A percentile compares a stretch with the other conserved stretches of the same genome.
Conservation (phyloP, 2,329 filamentous ascomycete species). For the Botrytis hyacinthi region DNA sequence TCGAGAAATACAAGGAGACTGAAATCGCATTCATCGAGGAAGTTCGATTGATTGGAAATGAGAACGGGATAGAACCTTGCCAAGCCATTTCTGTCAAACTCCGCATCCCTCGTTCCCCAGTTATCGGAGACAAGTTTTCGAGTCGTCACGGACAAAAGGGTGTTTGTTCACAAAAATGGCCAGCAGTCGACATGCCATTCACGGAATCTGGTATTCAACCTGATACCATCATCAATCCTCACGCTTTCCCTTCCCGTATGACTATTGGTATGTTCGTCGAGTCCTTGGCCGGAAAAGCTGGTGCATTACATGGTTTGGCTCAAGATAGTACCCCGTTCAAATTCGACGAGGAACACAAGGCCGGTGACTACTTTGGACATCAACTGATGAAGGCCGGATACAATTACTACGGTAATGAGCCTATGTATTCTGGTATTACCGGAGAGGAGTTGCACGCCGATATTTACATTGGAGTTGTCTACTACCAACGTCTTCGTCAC, state of each 20-base stretch:
- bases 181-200: slow-evolving; percentile 90
- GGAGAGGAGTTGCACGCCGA: slow-evolving; percentile 91
- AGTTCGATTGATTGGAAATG: slow-evolving; percentile 83
- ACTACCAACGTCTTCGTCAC: slow-evolving; percentile 96
- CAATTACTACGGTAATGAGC: slow-evolving; percentile 98
- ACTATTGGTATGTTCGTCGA: slow-evolving; percentile 99
- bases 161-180: slow-evolving; percentile 96
- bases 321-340: slow-evolving; percentile 95
- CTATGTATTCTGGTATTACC: slow-evolving; percentile 97
- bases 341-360: slow-evolving; percentile 89
- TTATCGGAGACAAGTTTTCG: slow-evolving; percentile 99
- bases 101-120: slow-evolving; percentile 80
- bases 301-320: slow-evolving; percentile 89
- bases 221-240: slow-evolving; percentile 97
- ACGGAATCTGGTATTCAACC: slow-evolving; percentile 95
- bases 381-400: slow-evolving; percentile 94
- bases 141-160: slow-evolving; percentile 98
- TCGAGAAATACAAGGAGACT: slow-evolving; percentile 90
- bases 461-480: slow-evolving; percentile 95
- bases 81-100: slow-evolving; percentile 93
- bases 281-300: slow-evolving; percentile 91
- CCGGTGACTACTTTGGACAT: slow-evolving; percentile 91
- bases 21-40: slow-evolving; percentile 90
- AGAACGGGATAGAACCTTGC: slow-evolving; percentile 76
- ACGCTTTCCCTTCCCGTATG: slow-evolving; percentile 99